A percentile compares a stretch with the other conserved stretches of the same genome.
Conservation (phyloP, 1,284 basidiomycete species). For the Cystobasidium pallidum region DNA sequence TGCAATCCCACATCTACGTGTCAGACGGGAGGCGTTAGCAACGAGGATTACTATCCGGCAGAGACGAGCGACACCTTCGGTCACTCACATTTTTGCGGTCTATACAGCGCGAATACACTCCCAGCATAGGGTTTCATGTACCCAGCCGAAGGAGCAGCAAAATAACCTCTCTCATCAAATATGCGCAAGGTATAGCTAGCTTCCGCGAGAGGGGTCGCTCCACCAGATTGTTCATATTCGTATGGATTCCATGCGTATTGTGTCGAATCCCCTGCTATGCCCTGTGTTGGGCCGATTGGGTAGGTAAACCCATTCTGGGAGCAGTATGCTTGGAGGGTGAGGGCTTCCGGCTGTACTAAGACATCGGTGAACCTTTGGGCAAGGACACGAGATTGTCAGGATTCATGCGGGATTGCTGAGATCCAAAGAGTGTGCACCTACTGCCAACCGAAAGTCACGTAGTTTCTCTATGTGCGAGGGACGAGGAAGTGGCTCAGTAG, state of each 20-base stretch:
- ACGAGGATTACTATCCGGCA: no score
- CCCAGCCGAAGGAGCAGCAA: slow-evolving; percentile 66
- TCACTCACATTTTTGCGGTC: slow-evolving; percentile 60
- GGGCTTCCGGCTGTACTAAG: slow-evolving; percentile 65
- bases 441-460: slow-evolving; percentile 90
- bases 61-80: no score
- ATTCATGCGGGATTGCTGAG: not conserved
- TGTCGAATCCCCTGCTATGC: slow-evolving; percentile 71
- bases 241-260: slow-evolving; percentile 79
- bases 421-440: slow-evolving; percentile 59
- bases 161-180: slow-evolving; percentile 74
- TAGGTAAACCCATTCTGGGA: slow-evolving; percentile 82
- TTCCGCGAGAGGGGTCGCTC: slow-evolving; percentile 69
- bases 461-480: slow-evolving; percentile 61
- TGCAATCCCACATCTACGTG: slow-evolving; percentile 20
- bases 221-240: slow-evolving; percentile 70
- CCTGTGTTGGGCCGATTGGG: slow-evolving; percentile 76
- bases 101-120: slow-evolving; percentile 81
- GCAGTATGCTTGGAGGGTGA: slow-evolving; percentile 80
- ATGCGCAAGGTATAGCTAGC: slow-evolving; percentile 76
- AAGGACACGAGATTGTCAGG: not conserved
- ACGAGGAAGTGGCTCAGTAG: not conserved
- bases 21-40: not conserved
- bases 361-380: slow-evolving; percentile 17
- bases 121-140: slow-evolving; percentile 70